Evolutionary conservation across 106 monocot genomes (phyloP).

Genomic region (Dioscorea alata): DNA sequence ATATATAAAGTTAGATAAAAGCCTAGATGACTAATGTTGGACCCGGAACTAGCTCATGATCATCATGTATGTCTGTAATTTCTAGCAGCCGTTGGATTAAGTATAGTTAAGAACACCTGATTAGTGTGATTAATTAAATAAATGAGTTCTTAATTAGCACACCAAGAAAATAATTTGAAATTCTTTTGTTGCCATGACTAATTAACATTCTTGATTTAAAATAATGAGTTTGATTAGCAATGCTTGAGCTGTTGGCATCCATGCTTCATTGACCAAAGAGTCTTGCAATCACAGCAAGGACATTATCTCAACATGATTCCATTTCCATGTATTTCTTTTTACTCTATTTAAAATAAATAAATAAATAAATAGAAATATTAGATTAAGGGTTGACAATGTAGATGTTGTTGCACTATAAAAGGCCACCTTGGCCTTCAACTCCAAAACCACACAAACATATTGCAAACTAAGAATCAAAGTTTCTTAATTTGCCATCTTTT

Average conservation of each 20-base stretch:
- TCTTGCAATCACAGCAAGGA: not conserved
- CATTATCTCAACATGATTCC: not conserved
- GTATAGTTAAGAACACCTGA: not conserved
- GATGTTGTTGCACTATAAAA: not conserved
- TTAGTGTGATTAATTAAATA: not conserved
- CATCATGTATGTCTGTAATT: too few species aligned
- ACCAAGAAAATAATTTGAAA: not conserved
- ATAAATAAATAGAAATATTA: not conserved
- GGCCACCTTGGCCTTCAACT: slow-evolving; percentile 1
- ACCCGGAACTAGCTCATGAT: too few species aligned
- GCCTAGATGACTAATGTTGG: too few species aligned
- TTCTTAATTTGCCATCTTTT: too few species aligned
- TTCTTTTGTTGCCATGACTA: not conserved
- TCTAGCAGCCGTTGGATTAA: not conserved
- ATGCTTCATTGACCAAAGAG: not conserved
- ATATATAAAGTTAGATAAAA: too few species aligned
- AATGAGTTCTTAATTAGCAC: not conserved
- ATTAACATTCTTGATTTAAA: too few species aligned
- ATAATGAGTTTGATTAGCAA: not conserved
- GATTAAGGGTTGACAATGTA: not conserved
- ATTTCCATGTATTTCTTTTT: not conserved
- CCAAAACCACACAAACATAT: not conserved
- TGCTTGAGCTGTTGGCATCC: slow-evolving; percentile 1
- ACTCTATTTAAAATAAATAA: not conserved
- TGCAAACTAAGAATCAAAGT: too few species aligned